phyloP scores from a whole-genome alignment of 345 rosid genomes.

The Pseudoturritis turrita region DNA sequence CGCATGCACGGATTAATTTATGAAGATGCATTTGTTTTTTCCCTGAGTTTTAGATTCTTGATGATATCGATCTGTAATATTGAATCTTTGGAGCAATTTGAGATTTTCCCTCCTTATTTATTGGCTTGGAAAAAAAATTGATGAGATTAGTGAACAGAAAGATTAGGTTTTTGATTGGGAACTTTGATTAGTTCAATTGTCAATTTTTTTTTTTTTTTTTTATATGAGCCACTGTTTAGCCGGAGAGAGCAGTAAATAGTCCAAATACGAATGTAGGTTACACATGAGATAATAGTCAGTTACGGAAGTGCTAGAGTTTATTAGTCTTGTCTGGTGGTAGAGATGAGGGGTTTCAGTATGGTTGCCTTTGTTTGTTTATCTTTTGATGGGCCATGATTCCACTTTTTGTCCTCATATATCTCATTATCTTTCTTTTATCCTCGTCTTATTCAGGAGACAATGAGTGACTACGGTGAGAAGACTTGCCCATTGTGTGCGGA shows the following conservation, averaged over 20 bases:
- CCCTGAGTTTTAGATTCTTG: neutral
- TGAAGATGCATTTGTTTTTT: neutral
- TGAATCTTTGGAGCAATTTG: constrained; percentile 32
- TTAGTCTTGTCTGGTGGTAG: neutral
- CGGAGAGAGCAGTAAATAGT: neutral
- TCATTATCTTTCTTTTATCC: neutral
- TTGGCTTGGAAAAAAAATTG: neutral
- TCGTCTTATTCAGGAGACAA: constrained; percentile 38
- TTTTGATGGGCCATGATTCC: neutral
- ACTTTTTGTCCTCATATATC: neutral
- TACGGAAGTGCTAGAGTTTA: neutral
- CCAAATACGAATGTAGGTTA: neutral
- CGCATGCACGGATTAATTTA: constrained; percentile 15
- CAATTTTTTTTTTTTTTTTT: neutral
- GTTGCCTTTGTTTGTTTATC: neutral
- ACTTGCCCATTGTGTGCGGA: constrained; percentile 88
- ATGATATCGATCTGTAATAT: neutral
- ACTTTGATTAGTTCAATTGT: neutral
- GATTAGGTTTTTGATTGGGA: neutral
- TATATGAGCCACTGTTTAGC: neutral
- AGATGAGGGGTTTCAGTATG: neutral
- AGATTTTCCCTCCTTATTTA: neutral
- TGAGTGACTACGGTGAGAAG: constrained; percentile 85
- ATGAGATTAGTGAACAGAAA: neutral
- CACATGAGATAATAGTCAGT: neutral